A percentile compares a stretch with the other conserved stretches of the same genome.
Evolutionary conservation across 2,329 filamentous ascomycete species (phyloP).

Genomic region (Xylaria sp.): DNA sequence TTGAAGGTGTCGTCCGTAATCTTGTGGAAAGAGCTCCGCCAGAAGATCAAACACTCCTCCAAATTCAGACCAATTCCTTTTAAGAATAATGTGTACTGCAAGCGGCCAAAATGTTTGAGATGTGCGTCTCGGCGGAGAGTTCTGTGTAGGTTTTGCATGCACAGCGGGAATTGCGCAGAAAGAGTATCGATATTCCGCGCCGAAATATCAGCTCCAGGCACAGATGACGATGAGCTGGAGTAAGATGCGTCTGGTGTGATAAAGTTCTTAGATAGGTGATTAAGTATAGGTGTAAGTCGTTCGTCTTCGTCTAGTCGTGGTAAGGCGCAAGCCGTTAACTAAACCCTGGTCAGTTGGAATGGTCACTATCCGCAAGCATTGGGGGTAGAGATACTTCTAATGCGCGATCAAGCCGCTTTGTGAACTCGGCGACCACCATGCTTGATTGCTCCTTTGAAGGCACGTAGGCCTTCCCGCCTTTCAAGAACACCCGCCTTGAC

Average conservation of each 20-base stretch:
- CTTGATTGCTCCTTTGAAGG: constrained; percentile 84
- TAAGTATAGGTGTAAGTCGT: constrained; percentile 71
- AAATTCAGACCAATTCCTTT: constrained; percentile 92
- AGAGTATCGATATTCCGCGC: constrained; percentile 81
- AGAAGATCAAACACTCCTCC: constrained; percentile 92
- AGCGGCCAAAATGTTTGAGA: constrained; percentile 88
- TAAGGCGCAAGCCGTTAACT: constrained; percentile 88
- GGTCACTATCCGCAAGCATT: constrained; percentile 6
- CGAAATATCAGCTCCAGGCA: constrained; percentile 74
- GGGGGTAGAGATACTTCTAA: constrained; percentile 67
- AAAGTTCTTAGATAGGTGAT: constrained; percentile 93
- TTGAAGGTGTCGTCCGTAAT: constrained; percentile 94
- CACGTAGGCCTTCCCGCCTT: constrained; percentile 86
- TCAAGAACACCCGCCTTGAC: constrained; percentile 74
- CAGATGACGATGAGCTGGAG: constrained; percentile 65
- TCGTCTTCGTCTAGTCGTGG: constrained; percentile 96
- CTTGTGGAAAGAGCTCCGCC: constrained; percentile 83
- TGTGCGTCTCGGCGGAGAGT: constrained; percentile 86
- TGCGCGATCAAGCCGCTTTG: constrained; percentile 75
- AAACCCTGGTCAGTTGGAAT: constrained; percentile 18
- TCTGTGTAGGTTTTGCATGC: constrained; percentile 91
- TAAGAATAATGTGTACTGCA: constrained; percentile 95
- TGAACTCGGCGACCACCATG: constrained; percentile 89
- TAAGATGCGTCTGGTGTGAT: constrained; percentile 88
- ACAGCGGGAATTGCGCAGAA: constrained; percentile 83